Conservation (phyloP, 1,284 basidiomycete species). For the Pseudomicrostroma phylloplanum region DNA sequence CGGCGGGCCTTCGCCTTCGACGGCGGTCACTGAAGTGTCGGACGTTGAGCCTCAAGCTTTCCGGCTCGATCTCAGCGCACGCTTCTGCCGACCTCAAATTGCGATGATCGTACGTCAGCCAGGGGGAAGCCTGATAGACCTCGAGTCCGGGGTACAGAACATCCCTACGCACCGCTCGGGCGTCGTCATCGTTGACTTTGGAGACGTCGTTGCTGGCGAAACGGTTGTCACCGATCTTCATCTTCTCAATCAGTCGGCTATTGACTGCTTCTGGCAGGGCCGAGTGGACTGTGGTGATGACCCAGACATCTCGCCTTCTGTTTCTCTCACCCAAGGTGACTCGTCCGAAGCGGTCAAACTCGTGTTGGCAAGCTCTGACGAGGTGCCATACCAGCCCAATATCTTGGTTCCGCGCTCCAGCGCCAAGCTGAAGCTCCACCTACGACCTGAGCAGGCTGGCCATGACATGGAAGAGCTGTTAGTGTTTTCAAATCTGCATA, state of each 20-base stretch:
- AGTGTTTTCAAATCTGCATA: slow-evolving; percentile 41
- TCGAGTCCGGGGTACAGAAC: background rate
- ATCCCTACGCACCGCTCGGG: slow-evolving; percentile 10
- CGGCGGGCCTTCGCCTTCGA: slow-evolving; percentile 20
- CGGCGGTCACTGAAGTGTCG: background rate
- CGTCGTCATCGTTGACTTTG: slow-evolving; percentile 39
- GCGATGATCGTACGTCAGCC: slow-evolving; percentile 6
- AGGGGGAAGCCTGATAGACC: background rate
- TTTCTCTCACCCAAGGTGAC: slow-evolving; percentile 23
- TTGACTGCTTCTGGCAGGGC: slow-evolving; percentile 44
- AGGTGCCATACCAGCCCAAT: slow-evolving; percentile 12
- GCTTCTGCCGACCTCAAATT: slow-evolving; percentile 29
- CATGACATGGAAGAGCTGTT: slow-evolving; percentile 46
- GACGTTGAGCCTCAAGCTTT: slow-evolving; percentile 23
- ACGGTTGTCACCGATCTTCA: slow-evolving; percentile 25
- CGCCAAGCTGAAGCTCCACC: slow-evolving; percentile 9
- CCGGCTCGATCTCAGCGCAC: slow-evolving; percentile 26
- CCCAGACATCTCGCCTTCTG: slow-evolving; percentile 29
- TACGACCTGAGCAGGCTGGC: slow-evolving; percentile 25
- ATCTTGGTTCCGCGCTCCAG: slow-evolving; percentile 8
- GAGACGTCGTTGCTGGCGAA: slow-evolving; percentile 45
- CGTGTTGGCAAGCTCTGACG: slow-evolving; percentile 24
- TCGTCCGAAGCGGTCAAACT: slow-evolving; percentile 21
- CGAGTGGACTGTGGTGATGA: slow-evolving; percentile 42
- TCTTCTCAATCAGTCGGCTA: slow-evolving; percentile 36